Conservation (phyloP, 2,329 filamentous ascomycete genomes). For the Penicillium brevicompactum region DNA sequence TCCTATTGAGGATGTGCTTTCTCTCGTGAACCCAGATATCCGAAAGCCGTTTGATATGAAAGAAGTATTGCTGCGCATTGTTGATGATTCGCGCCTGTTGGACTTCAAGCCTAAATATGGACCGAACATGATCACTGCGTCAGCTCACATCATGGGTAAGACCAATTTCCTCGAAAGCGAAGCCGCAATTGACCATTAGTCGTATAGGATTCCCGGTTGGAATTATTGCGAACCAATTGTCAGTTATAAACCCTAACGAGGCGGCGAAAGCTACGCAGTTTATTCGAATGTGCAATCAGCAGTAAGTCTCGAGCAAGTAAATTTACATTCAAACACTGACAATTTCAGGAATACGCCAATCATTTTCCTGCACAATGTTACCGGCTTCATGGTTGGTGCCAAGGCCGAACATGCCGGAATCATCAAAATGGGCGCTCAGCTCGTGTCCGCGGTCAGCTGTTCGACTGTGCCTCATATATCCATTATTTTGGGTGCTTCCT, state of each 20-base stretch:
- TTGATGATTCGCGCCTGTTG: slow-evolving; percentile 44
- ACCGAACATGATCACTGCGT: slow-evolving; percentile 40
- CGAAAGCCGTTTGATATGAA: slow-evolving; percentile 41
- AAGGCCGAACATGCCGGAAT: slow-evolving; percentile 49
- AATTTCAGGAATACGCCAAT: slow-evolving; percentile 39
- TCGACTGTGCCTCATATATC: slow-evolving; percentile 50
- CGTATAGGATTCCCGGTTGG: slow-evolving; percentile 37
- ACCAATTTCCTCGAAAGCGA: neutral
- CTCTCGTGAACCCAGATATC: slow-evolving; percentile 44
- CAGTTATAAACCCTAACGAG: slow-evolving; percentile 45
- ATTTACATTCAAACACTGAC: neutral
- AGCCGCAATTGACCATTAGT: too few relatives aligned
- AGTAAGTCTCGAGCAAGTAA: slow-evolving; percentile 28
- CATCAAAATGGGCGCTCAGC: slow-evolving; percentile 41
- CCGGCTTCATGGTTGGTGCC: slow-evolving; percentile 52
- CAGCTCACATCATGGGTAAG: slow-evolving; percentile 43
- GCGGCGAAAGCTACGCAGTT: slow-evolving; percentile 48
- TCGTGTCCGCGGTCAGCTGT: slow-evolving; percentile 49
- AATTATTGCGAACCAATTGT: slow-evolving; percentile 46
- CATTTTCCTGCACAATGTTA: slow-evolving; percentile 52
- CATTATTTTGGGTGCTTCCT: slow-evolving; percentile 49
- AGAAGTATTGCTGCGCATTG: slow-evolving; percentile 45
- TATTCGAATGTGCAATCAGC: slow-evolving; percentile 48
- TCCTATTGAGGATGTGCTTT: slow-evolving; percentile 40
- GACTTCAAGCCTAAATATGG: slow-evolving; percentile 48